Evolutionary conservation across 2,329 filamentous ascomycete genomes (phyloP), one percentile per base, ranked within the genome.

Genomic region (Diaporthe vaccinii): DNA sequence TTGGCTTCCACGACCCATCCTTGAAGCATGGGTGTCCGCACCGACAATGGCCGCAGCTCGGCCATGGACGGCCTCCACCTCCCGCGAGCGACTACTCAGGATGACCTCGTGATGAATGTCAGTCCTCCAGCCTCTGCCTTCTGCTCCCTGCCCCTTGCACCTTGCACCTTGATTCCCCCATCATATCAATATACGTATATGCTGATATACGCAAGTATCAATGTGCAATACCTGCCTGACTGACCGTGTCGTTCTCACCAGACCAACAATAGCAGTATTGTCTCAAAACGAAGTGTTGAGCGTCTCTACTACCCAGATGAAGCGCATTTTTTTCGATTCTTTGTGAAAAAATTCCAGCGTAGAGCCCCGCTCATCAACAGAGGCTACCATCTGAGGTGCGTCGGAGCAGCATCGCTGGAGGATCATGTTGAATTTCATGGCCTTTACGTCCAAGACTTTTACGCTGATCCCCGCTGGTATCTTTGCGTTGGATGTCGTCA

Each of bases 231-330:
- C 12, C 44, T 20, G 9, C 49, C 59, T 58, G 28, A 36, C 74
- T 76, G 36, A 34, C 28, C 25, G 28, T 20, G 46, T 9, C 34
- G 25, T 39, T 36, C 25, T 8, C 20, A 15, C 59, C 79, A 94
- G 91, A 98, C 95, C 75, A 98, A 98, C 82, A 96, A 92, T 82
- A 96, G 94, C 84, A 97, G 94, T 81, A 98, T 98, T 79, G 93
- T 96, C 22, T 98, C 95, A 20, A 98, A 98, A 83, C 89, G 95
- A 78, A 97, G 95, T 80, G 96, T 98, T n/a, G 95, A 98, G 82
- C 93, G 93, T 79, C 87, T 98, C 20, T 98, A 98, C 83, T 93
- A 94, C 81, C 89, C 93, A 22, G 80, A 91, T 76, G 92, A 97
- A 80, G 91, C 93, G 39, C 94, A 97, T 82, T 98, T 94, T 86